Percentiles rank a stretch among this genome's conserved stretches.
These are phyloP conservation scores for Podospora pseudoanserina DNA, from an alignment of 495 filamentous ascomycete genomes.

Conservation along the genomic window DNA sequence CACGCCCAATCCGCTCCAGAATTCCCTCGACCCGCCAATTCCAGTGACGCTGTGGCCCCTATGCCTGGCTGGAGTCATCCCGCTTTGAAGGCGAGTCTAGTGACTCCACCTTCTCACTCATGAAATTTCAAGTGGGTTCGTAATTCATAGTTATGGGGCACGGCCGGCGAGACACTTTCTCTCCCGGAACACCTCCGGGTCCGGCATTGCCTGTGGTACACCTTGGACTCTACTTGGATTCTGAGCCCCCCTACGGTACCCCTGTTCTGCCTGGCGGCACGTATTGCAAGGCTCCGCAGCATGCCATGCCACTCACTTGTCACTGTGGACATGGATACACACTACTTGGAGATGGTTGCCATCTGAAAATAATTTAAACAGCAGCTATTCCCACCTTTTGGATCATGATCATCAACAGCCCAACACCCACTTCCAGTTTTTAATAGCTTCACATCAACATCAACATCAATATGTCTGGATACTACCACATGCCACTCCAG, in stretches of 20 bases:
- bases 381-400: not conserved
- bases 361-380: conserved; percentile 6
- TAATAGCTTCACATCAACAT: not conserved
- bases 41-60: not conserved
- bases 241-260: not conserved
- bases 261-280: conserved; percentile 1
- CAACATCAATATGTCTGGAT: conserved; percentile 13
- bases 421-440: not conserved
- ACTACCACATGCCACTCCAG: conserved; percentile 15
- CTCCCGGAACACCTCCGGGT: conserved; percentile 1
- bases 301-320: not conserved
- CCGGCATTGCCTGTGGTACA: conserved; percentile 1
- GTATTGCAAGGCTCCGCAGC: not conserved
- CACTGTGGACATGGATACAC: not conserved
- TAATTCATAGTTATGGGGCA: not conserved
- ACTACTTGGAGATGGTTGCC: not conserved
- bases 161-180: not conserved
- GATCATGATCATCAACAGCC: not conserved
- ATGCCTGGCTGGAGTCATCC: not conserved
- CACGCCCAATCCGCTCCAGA: not conserved
- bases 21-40: not conserved
- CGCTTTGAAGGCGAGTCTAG: not conserved
- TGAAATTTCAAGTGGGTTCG: conserved; percentile 1
- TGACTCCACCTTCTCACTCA: conserved; percentile 1
- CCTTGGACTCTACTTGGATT: not conserved